Base-by-base conservation (phyloP, 2,329 filamentous ascomycete species). In the Ambrosiella xylebori region DNA sequence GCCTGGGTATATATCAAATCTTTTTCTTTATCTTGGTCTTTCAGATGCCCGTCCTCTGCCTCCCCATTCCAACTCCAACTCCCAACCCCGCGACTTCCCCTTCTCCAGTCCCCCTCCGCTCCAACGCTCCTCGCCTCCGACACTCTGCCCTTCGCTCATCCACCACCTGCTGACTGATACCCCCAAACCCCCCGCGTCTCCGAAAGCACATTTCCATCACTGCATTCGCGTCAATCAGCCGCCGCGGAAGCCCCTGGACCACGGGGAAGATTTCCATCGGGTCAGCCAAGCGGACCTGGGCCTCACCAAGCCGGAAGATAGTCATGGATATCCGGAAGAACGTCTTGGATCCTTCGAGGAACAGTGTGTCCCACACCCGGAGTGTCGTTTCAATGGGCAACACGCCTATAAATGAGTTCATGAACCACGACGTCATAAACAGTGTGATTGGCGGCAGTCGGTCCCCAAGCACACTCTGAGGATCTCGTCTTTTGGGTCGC, bases 231-330 rank as follows among this genome's bases (percentile, higher is more conserved):
- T 97, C 88, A 17, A 96, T 70, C 65, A 95, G 77, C 57, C 79
- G 79, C 57, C 91, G 79, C 0, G 91, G 91, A 37, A 95, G 81
- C 1, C 83, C 83, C 72, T 97, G 91, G 36, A 97, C 89, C 2
- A 95, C 83, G 66, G 94, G 88, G 69, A 96, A 96, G 65, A 96
- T 88, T 71, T 97, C 91, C 83, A 95, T 94, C 0, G 89, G 87
- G 65, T 95, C 90, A 9, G 95, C 84, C 7, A 80, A 79, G 64
- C 84, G 81, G 65, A 97, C 93, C 64, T 93, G 84, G 5, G 73
- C 68, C 71, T 96, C 89, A 62, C 87, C 88, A 1, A 85, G 75
- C 70, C 95, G 95, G 77, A 97, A 95, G 61, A 96, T 86, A 38
- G 88, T 84, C 47, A 97, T 74, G 0, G 91, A 88, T 59, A 95